Base-by-base conservation (phyloP, 495 filamentous ascomycete species). In the Cairneyella variabilis region DNA sequence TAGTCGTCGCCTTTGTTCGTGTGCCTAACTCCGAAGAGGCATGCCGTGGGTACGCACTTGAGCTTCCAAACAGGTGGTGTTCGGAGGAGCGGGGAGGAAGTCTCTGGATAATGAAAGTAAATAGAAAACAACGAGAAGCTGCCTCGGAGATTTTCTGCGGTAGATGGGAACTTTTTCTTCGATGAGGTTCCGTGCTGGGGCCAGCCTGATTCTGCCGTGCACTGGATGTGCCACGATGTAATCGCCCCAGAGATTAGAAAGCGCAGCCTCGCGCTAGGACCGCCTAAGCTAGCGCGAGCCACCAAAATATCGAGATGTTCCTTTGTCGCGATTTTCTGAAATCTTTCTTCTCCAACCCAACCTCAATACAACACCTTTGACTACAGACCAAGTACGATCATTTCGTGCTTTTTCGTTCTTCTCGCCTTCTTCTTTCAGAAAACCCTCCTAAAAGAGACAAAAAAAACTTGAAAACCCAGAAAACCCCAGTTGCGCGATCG, bases 391-490 rank as follows among this genome's bases (percentile, higher is more conserved):
- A 66, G 64, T 63, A 60, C 64, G 61, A 62, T 53, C 26, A n/a
- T 27, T 60, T 61, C 62, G 62, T 61, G 53, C 62, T 68, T 64
- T 62, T 57, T 63, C 64, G 59, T 65, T 70, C 62, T 66, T 66
- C 59, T 67, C 63, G 70, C 64, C 71, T 70, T 63, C 71, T 71
- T 69, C 73, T 71, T 68, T 68, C 72, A 69, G 66, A 73, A 78
- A 77, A 72, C 65, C 54, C 59, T 58, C 64, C 57, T 67, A 66
- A 66, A 68, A 70, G 73, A 64, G 63, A 68, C 65, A 60, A 77
- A 78, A 79, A 79, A 79, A 80, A 78, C 59, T 74, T 76, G 72
- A 76, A 76, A 75, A 72, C 48, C 45, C 48, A 66, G 69, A 66
- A 64, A 62, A 47, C 62, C 22, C 12, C 51, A 58, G 25, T 26